A percentile compares a stretch with the other conserved stretches of the same genome.
Conservation (phyloP, 2,329 filamentous ascomycete genomes). For the Paraphaeosphaeria minitans region DNA sequence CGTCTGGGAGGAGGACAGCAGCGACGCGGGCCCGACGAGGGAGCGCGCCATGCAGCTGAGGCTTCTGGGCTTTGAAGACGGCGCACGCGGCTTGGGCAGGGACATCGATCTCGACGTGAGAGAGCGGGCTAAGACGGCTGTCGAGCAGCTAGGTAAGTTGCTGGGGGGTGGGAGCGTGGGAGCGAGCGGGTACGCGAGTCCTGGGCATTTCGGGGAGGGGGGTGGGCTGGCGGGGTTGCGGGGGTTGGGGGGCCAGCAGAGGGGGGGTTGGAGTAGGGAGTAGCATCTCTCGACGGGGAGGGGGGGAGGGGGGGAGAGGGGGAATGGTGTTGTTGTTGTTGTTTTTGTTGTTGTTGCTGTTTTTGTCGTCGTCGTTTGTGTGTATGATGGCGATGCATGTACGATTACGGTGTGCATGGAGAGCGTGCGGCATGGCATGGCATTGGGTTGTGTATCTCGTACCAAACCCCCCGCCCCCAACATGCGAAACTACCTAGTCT, state of each 20-base stretch:
- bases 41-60: conserved; percentile 72
- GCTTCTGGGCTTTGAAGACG: conserved; percentile 71
- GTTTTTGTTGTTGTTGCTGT: no score
- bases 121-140: conserved; percentile 80
- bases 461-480: no score
- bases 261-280: conserved; percentile 11
- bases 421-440: no score
- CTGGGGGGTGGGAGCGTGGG: conserved; percentile 19
- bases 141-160: conserved; percentile 60
- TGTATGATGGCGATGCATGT: no score
- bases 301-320: not conserved
- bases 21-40: conserved; percentile 67
- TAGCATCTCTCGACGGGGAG: not conserved
- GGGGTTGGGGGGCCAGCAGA: conserved; percentile 15
- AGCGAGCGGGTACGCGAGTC: conserved; percentile 6
- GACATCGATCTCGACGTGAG: conserved; percentile 81
- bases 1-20: conserved; percentile 77
- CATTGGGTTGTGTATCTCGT: no score
- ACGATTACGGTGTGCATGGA: not conserved
- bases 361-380: no score
- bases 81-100: conserved; percentile 64
- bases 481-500: no score
- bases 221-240: conserved; percentile 10
- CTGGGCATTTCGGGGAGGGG: conserved; percentile 6
- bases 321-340: no score